Evolutionary conservation across 2,329 filamentous ascomycete genomes (phyloP).

Genomic region (Cercospora sp.): DNA sequence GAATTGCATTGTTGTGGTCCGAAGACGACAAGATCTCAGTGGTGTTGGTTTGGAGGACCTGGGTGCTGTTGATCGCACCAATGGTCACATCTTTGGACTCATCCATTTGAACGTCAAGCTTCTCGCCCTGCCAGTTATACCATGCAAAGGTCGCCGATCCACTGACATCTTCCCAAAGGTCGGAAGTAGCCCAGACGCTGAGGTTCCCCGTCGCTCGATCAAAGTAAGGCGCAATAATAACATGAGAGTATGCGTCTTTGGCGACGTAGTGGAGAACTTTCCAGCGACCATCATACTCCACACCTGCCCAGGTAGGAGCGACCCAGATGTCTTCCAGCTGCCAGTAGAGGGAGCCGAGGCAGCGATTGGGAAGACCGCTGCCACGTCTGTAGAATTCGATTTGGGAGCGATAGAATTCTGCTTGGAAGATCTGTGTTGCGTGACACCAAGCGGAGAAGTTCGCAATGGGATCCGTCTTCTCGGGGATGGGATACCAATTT

Average conservation of each 20-base stretch:
- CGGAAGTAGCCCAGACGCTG: conserved; percentile 57
- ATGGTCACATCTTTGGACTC: conserved; percentile 44
- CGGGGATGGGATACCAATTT: conserved; percentile 58
- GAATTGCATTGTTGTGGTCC: conserved; percentile 43
- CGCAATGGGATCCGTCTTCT: conserved; percentile 53
- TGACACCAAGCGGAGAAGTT: conserved; percentile 65
- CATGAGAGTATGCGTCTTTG: conserved; percentile 57
- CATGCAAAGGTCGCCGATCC: conserved; percentile 54
- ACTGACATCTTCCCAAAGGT: conserved; percentile 54
- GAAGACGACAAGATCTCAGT: conserved; percentile 37
- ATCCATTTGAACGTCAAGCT: conserved; percentile 42
- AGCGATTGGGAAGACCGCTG: conserved; percentile 57
- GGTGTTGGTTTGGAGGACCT: conserved; percentile 45
- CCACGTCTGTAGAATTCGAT: conserved; percentile 64
- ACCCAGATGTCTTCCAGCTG: conserved; percentile 63
- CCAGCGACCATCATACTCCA: conserved; percentile 64
- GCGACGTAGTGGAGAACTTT: conserved; percentile 62
- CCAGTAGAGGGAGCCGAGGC: conserved; percentile 64
- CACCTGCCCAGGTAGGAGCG: conserved; percentile 63
- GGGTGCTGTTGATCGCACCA: conserved; percentile 55
- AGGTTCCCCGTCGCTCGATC: conserved; percentile 53
- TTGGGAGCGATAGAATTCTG: conserved; percentile 61
- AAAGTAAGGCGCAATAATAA: conserved; percentile 62
- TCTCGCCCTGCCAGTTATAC: conserved; percentile 52
- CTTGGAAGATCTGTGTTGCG: conserved; percentile 64